Base-by-base conservation (phyloP, 805 yeast genomes). In the Yamadazyma ubonensis region DNA sequence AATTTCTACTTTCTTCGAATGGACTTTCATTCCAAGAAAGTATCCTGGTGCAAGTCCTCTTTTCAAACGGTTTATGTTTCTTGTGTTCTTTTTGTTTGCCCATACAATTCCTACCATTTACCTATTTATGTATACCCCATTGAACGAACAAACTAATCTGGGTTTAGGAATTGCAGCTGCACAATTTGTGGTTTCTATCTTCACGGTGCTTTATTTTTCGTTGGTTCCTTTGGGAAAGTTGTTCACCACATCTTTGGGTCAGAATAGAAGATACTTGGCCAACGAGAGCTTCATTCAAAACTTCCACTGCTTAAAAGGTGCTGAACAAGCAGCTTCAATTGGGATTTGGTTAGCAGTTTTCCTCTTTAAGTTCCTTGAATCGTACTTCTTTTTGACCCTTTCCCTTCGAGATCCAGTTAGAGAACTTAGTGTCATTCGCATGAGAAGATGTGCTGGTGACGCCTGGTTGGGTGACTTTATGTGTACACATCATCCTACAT, bases 31-130 rank as follows among this genome's bases (percentile, higher is more conserved):
- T 20, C 93, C 95, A 4, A 65, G 93, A 45, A 64, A 66, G 29
- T 84, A 83, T 81, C 76, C 85, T 0, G 95, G 93, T 0, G 79
- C 88, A 5, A 79, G 73, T 41, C 79, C 84, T 2, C 55, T 85
- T 3, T 41, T 69, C 1, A 64, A 64, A 39, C 70, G 88, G 43
- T 45, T 81, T 18, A 5, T 65, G 0, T 50, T 76, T 2, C 58
- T 80, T 8, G 1, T 69, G 0, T 10, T 70, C 0, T 53, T 79
- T 11, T 63, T 83, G 3, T 9, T 69, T 0, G 17, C 76, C 3
- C 76, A 75, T 45, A 49, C 71, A 3, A 54, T 63, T 0, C 93
- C 95, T 0, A 55, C 73, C 0, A 46, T 77, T 2, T 61, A 83
- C n/a, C 67, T 81, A 39, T 61, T 81, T 36, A 64, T 60, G 0